These are phyloP conservation scores for Silybum marianum DNA, from an alignment of 129 eudicot genomes.

Conservation along the genomic window DNA sequence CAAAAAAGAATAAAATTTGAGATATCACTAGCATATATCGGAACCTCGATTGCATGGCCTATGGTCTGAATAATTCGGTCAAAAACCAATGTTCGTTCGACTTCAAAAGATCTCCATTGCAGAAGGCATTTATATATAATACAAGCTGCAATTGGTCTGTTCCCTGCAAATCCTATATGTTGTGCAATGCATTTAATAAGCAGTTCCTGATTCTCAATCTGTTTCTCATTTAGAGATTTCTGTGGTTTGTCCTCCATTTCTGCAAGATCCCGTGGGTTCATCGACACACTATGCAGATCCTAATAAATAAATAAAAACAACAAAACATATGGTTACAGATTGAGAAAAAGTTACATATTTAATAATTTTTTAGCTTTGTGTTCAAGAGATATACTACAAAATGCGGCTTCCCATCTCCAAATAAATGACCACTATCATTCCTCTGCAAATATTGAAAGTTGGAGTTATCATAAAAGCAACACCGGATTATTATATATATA, in stretches of 20 bases:
- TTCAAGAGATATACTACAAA: conserved; percentile 45
- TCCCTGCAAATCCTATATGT: conserved; percentile 76
- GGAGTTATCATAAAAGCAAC: conserved; percentile 10
- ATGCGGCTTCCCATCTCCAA: conserved; percentile 59
- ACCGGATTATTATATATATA: background rate
- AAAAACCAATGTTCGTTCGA: conserved; percentile 84
- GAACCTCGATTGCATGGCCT: conserved; percentile 96
- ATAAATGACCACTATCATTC: conserved; percentile 64
- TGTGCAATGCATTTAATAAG: conserved; percentile 78
- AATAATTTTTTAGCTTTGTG: conserved; percentile 2
- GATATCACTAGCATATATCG: conserved; percentile 9
- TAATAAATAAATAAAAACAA: conserved; percentile 28
- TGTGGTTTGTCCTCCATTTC: conserved; percentile 92
- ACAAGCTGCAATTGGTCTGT: conserved; percentile 89
- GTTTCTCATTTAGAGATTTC: conserved; percentile 92
- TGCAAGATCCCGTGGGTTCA: conserved; percentile 53
- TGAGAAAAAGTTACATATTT: background rate
- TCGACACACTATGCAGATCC: conserved; percentile 84
- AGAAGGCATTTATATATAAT: conserved; percentile 88
- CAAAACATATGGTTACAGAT: background rate
- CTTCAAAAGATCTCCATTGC: conserved; percentile 99
- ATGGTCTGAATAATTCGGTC: conserved; percentile 89
- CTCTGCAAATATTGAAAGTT: conserved; percentile 61
- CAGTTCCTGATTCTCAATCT: conserved; percentile 84
- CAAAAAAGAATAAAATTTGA: background rate